phyloP scores from a whole-genome alignment of 768 basidiomycete genomes.

The Gloeostereum incarnatum region DNA sequence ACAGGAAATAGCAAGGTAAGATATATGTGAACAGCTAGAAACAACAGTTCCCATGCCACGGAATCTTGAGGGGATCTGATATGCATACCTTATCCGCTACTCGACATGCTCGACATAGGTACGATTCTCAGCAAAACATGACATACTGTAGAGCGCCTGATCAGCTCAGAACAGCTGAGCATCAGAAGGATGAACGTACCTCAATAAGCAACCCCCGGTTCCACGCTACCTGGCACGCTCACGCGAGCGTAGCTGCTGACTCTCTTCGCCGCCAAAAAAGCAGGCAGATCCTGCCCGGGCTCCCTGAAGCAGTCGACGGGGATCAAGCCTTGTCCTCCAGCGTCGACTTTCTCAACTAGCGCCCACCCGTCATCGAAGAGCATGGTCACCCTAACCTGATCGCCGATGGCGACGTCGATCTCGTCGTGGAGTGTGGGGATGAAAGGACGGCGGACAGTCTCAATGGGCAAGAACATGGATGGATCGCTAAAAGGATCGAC shows the following conservation, averaged over 20 bases:
- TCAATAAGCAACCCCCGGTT: too few species aligned
- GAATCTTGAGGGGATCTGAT: too few species aligned
- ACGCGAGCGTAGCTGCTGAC: slow-evolving; percentile 27
- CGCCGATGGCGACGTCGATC: slow-evolving; percentile 38
- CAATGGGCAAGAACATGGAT: slow-evolving; percentile 17
- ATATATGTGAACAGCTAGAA: too few species aligned
- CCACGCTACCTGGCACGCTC: too few species aligned
- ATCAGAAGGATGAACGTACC: too few species aligned
- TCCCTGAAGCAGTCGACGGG: slow-evolving; percentile 62
- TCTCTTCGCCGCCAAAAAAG: slow-evolving; percentile 40
- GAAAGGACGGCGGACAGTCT: slow-evolving; percentile 49
- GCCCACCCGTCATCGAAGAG: slow-evolving; percentile 71
- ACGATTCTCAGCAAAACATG: too few species aligned
- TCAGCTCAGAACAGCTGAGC: too few species aligned
- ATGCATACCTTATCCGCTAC: too few species aligned
- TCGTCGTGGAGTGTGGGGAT: slow-evolving; percentile 50
- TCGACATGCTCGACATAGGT: too few species aligned
- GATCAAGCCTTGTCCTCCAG: slow-evolving; percentile 38
- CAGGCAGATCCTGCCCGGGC: slow-evolving; percentile 32
- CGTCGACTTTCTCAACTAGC: slow-evolving; percentile 36
- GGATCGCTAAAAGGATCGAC: slow-evolving; percentile 26
- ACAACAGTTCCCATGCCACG: too few species aligned
- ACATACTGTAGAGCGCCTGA: too few species aligned
- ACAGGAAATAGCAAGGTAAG: too few species aligned
- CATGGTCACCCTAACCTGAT: slow-evolving; percentile 41